phyloP scores from a whole-genome alignment of 2,329 filamentous ascomycete species.

The Aspergillus cejpii region DNA sequence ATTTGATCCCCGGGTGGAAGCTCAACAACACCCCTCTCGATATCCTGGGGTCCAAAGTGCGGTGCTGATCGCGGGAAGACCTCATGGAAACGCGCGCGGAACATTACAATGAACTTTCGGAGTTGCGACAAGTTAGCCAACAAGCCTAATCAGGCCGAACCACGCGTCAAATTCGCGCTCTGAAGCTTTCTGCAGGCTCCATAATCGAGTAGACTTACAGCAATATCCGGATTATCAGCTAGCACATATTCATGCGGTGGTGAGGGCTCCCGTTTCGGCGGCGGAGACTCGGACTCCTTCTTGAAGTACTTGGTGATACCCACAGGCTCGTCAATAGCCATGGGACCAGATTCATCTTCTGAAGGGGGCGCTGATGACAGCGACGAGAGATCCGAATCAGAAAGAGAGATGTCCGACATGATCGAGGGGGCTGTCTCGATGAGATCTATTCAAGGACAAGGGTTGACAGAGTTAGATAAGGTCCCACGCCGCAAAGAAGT shows the following conservation, averaged over 20 bases:
- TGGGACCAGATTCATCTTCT: slow-evolving; percentile 49
- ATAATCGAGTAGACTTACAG: slow-evolving; percentile 56
- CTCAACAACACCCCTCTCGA: slow-evolving; percentile 79
- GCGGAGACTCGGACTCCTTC: slow-evolving; percentile 49
- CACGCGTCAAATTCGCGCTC: slow-evolving; percentile 19
- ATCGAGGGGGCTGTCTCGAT: slow-evolving; percentile 25
- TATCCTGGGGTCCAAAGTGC: slow-evolving; percentile 90
- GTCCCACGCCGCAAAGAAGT: slow-evolving; percentile 21
- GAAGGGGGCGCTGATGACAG: slow-evolving; percentile 54
- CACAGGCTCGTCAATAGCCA: slow-evolving; percentile 36
- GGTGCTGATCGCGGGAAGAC: slow-evolving; percentile 79
- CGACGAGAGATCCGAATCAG: slow-evolving; percentile 52
- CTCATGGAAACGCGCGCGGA: slow-evolving; percentile 85
- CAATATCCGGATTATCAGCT: slow-evolving; percentile 85
- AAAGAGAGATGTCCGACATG: slow-evolving; percentile 41
- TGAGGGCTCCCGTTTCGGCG: slow-evolving; percentile 74
- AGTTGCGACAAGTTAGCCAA: slow-evolving; percentile 31
- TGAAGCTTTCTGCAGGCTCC: slow-evolving; percentile 34
- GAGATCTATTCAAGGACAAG: slow-evolving; percentile 21
- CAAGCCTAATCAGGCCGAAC: slow-evolving; percentile 27
- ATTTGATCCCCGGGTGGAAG: slow-evolving; percentile 72
- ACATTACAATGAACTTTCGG: slow-evolving; percentile 93
- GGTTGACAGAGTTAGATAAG: slow-evolving; percentile 16
- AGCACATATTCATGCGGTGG: slow-evolving; percentile 85
- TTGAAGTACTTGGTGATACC: slow-evolving; percentile 47